phyloP scores from a whole-genome alignment of 2,329 filamentous ascomycete genomes.

The Sporothrix pseudoabietina region DNA sequence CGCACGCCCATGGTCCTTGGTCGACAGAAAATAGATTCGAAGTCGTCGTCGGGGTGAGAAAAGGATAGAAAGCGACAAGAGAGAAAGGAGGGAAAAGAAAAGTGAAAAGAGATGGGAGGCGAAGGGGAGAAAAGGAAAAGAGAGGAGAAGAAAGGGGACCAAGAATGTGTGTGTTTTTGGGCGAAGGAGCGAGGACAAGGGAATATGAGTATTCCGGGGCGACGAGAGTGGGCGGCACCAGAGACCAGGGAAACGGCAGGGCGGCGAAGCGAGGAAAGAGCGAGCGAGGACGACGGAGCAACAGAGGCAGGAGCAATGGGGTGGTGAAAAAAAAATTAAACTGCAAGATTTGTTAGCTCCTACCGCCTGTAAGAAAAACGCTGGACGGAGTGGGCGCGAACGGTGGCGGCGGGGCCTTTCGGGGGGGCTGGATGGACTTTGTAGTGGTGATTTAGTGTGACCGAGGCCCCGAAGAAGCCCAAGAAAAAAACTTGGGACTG shows the following conservation, averaged over 20 bases:
- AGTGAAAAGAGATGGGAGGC: background rate
- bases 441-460: background rate
- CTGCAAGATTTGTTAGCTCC: background rate
- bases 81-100: background rate
- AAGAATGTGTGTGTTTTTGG: conserved; percentile 16
- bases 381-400: background rate
- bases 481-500: background rate
- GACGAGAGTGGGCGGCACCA: conserved; percentile 13
- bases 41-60: conserved; percentile 7
- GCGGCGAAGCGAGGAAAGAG: conserved; percentile 20
- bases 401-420: conserved; percentile 17
- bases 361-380: background rate
- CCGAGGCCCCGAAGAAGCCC: background rate
- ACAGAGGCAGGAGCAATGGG: background rate
- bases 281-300: conserved; percentile 12
- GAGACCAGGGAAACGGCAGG: background rate
- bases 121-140: background rate
- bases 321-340: background rate
- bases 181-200: conserved; percentile 12
- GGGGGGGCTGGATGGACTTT: background rate
- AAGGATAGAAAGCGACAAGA: conserved; percentile 7
- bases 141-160: conserved; percentile 12
- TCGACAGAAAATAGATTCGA: conserved; percentile 5
- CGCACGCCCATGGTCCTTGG: conserved; percentile 27
- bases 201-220: conserved; percentile 20